A percentile compares a stretch with the other conserved stretches of the same genome.
These are phyloP conservation scores for Pythium catenulatum DNA, from an alignment of 352 stramenopile species.

Conservation along the genomic window DNA sequence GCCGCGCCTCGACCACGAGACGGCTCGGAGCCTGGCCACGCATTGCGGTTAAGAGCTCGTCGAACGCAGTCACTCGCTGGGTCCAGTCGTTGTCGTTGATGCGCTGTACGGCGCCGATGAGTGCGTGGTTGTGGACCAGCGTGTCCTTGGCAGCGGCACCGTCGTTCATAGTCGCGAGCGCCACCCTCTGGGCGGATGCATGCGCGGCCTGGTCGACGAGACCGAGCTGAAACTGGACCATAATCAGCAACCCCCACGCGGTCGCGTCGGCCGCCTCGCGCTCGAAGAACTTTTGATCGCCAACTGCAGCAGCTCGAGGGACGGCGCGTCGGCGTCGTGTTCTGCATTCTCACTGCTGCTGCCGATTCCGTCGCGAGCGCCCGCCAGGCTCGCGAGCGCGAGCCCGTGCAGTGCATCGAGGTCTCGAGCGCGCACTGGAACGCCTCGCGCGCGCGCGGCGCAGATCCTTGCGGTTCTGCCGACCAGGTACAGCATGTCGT, in stretches of 20 bases:
- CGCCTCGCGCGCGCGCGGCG: slow-evolving; percentile 79
- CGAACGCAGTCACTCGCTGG: not conserved
- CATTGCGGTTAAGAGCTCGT: no score
- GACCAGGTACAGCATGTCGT: slow-evolving; percentile 84
- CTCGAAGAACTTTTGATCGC: slow-evolving; percentile 91
- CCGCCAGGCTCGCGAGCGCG: slow-evolving; percentile 58
- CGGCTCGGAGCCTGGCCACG: not conserved
- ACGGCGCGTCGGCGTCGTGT: slow-evolving; percentile 51
- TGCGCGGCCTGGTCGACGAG: slow-evolving; percentile 67
- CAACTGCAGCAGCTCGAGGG: slow-evolving; percentile 62
- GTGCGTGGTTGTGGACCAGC: not conserved
- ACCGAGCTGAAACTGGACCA: slow-evolving; percentile 77
- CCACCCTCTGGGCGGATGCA: slow-evolving; percentile 58
- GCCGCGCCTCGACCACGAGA: slow-evolving; percentile 5
- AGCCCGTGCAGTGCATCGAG: slow-evolving; percentile 86
- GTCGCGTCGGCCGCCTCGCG: slow-evolving; percentile 78
- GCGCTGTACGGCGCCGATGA: not conserved
- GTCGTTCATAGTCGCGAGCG: not conserved
- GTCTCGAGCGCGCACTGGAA: slow-evolving; percentile 89
- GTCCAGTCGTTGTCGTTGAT: not conserved
- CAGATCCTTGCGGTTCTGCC: slow-evolving; percentile 65
- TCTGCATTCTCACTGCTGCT: no score
- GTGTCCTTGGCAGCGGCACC: not conserved
- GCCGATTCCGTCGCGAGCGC: slow-evolving; percentile 39
- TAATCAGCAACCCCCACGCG: slow-evolving; percentile 83